Base-by-base conservation (phyloP, 768 basidiomycete species). In the Paxillus rubicundulus region DNA sequence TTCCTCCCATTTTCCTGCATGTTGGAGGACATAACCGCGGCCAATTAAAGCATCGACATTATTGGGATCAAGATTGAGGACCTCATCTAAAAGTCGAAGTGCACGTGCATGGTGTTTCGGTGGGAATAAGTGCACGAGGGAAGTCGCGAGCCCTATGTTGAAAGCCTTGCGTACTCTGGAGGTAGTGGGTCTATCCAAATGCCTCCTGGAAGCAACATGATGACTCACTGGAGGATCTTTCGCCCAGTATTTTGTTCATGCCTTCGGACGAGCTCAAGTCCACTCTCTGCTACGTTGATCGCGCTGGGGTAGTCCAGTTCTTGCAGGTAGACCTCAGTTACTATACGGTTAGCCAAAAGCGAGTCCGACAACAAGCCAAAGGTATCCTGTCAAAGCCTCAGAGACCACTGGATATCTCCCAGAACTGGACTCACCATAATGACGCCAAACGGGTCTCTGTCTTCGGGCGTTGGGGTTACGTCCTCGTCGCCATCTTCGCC, bases 81-180 rank as follows among this genome's bases (percentile, higher is more conserved):
- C 77, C 4, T 85, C 82, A 30, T 89, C 82, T 18, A 98, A 75
- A 9, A 97, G 77, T 16, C 78, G 72, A 21, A 86, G 72, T 1
- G 97, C 96, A 47, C 86, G 83, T 10, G 73, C 59, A 64, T 98
- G 96, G 60, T 98, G 87, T 61, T 94, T 94, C 0, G 96, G 96
- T 27, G 95, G 85, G 67, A 82, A 91, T 45, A 89, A 76, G 62
- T 97, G 87, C 4, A 92, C 88, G 14, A 97, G 77, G 5, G 90
- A 83, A 0, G 83, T 86, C 2, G 84, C 87, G 12, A 96, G 77
- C 5, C 77, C 75, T 10, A 84, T 77, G 53, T 92, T 84, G 63
- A 97, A 82, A 3, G 83, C 83, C 44, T 81, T 79, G 42, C 76
- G 76, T 12, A 79, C 78, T 46, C 92, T 94, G 49, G 41, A 50